Evolutionary conservation across 1,139 yeast genomes (phyloP).

Genomic region (Saccharomyces hybrid): DNA sequence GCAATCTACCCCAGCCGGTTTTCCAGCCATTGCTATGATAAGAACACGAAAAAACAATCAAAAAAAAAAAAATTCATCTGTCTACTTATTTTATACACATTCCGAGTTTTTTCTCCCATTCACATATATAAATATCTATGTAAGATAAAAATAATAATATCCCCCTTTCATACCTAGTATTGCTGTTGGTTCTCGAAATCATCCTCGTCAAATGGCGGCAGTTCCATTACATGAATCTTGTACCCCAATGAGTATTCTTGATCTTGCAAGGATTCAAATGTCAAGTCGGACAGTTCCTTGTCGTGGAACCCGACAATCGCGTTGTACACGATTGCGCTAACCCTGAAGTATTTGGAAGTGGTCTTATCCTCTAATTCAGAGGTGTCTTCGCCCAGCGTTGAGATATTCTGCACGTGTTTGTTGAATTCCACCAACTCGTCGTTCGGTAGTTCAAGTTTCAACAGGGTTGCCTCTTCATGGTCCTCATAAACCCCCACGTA

Average conservation of each 20-base stretch:
- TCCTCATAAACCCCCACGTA: conserved; percentile 33
- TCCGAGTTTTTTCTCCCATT: too few species aligned
- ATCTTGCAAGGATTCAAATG: conserved; percentile 19
- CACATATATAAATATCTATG: not conserved
- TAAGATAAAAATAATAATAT: not conserved
- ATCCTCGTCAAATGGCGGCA: conserved; percentile 22
- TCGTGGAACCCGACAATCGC: conserved; percentile 30
- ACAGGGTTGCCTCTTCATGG: conserved; percentile 19
- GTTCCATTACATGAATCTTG: conserved; percentile 18
- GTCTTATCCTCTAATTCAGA: not conserved
- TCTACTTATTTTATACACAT: conserved; percentile 5
- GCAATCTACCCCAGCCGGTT: conserved; percentile 28
- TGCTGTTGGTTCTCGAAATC: conserved; percentile 1
- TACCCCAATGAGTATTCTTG: conserved; percentile 29
- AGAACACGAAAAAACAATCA: not conserved
- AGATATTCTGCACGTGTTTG: conserved; percentile 1
- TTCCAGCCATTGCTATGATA: conserved; percentile 24
- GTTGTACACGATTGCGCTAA: conserved; percentile 21
- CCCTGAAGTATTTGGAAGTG: conserved; percentile 4
- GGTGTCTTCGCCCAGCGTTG: conserved; percentile 1
- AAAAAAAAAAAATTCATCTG: not conserved
- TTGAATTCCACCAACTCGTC: not conserved
- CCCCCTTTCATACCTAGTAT: not conserved
- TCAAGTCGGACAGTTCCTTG: conserved; percentile 24
- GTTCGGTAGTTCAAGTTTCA: conserved; percentile 9